These are phyloP conservation scores for Hibiscus tridactylites DNA, from an alignment of 345 rosid species.

Conservation along the genomic window DNA sequence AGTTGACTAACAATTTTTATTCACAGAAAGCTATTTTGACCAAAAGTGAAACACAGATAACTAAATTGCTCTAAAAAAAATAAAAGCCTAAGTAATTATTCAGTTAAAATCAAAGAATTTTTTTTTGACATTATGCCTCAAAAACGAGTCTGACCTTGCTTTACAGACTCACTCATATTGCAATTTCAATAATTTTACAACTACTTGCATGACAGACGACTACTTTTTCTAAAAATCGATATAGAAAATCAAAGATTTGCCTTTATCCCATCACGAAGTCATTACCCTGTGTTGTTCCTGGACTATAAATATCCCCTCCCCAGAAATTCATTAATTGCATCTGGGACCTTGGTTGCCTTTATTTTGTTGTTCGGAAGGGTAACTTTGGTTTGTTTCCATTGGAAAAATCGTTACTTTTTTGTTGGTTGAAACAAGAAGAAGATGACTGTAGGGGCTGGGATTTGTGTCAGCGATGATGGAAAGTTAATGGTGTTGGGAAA, in stretches of 20 bases:
- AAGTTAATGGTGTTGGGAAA: constrained; percentile 41
- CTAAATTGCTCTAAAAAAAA: no score
- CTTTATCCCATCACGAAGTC: not conserved
- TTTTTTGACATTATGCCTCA: no score
- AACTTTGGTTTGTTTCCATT: not conserved
- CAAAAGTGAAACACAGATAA: no score
- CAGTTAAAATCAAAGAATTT: no score
- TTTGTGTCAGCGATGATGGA: constrained; percentile 37
- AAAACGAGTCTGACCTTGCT: not conserved
- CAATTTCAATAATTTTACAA: no score
- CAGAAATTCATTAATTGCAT: not conserved
- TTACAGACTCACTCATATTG: not conserved
- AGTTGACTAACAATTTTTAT: no score
- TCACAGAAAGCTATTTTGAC: no score
- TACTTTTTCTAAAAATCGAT: no score
- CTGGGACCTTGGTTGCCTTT: not conserved
- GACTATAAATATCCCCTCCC: constrained; percentile 7
- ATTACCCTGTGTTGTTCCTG: not conserved
- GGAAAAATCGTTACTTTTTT: not conserved
- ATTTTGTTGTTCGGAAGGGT: not conserved
- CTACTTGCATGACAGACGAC: no score
- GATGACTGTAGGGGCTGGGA: constrained; percentile 59
- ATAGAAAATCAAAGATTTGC: not conserved
- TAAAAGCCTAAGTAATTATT: no score
- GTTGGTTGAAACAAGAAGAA: constrained; percentile 1